Conservation (phyloP, 2,329 filamentous ascomycete species). For the Magnaporthiopsis incrustans region DNA sequence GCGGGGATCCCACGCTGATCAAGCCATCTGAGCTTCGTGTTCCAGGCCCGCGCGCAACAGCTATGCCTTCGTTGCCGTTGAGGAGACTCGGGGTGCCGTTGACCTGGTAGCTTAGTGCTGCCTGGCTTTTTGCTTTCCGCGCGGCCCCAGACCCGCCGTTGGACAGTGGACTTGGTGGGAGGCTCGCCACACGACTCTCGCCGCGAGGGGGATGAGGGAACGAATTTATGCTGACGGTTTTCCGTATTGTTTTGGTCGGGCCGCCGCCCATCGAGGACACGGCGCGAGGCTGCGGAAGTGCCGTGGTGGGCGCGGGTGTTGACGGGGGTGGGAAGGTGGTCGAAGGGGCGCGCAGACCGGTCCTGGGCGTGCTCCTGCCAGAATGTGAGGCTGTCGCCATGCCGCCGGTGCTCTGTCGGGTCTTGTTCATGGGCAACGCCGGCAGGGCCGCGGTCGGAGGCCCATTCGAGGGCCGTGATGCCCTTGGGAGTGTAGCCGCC, state of each 20-base stretch:
- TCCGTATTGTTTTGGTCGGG: slow-evolving; percentile 65
- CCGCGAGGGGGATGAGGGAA: slow-evolving; percentile 84
- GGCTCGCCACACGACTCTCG: slow-evolving; percentile 47
- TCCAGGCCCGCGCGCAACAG: slow-evolving; percentile 53
- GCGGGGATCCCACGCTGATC: slow-evolving; percentile 70
- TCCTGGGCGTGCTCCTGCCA: slow-evolving; percentile 43
- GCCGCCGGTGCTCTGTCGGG: slow-evolving; percentile 55
- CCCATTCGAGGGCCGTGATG: slow-evolving; percentile 58
- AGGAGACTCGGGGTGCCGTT: slow-evolving; percentile 62
- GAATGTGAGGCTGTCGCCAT: slow-evolving; percentile 34
- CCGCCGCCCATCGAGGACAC: slow-evolving; percentile 43
- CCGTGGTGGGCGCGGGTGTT: slow-evolving; percentile 42
- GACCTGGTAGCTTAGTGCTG: slow-evolving; percentile 44
- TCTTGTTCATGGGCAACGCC: slow-evolving; percentile 64
- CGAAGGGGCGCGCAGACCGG: slow-evolving; percentile 52
- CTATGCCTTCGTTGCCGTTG: slow-evolving; percentile 72
- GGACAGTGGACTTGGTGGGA: slow-evolving; percentile 54
- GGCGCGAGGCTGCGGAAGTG: slow-evolving; percentile 48
- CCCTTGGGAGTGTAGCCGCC: slow-evolving; percentile 56
- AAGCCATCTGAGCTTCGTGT: slow-evolving; percentile 66
- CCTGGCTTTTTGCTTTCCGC: slow-evolving; percentile 49
- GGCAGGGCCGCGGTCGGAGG: slow-evolving; percentile 67
- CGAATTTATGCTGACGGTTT: slow-evolving; percentile 86
- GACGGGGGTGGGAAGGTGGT: slow-evolving; percentile 43
- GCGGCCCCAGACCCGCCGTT: slow-evolving; percentile 35